Evolutionary conservation across 192 early-diverging fungal species (phyloP), one percentile per base, ranked within the genome.

Genomic region (Chytriomyces sp.): DNA sequence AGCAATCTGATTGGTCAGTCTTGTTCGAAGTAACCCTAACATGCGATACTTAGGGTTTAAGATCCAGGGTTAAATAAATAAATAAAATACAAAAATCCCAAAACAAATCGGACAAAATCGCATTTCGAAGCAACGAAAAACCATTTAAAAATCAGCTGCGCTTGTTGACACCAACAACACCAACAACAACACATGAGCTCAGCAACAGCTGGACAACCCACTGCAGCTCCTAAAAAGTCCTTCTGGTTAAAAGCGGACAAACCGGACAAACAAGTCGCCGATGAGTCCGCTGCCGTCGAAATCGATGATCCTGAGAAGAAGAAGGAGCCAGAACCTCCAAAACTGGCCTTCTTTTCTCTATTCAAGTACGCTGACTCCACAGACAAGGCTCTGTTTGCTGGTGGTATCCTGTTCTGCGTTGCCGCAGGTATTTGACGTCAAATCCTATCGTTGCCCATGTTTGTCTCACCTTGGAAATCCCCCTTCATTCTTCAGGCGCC

Each of bases 301-400:
- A 20, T 57, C 16, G 53, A 57, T 20, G 53, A 57, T 5, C 13
- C 20, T 5, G 53, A 57, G 53, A 16, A 50, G 16, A 59, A 50
- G 57, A 20, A 53, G 35, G 50, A 45, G 20, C 49, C 47, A 13
- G 48, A 68, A 45, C 69, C 69, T 16, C 69, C 69, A 35, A 50
- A 60, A 26, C 69, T 71, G 11, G 49, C 69, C 69, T 71, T 71
- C 69, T 71, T 71, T 57, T 71, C 69, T 20, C 69, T 71, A 9
- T 71, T 71, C 47, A 71, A 71, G 44, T 71, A 71, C 69, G 69
- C 69, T 16, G 69, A 71, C 45, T 8, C 20, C 8, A 57, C 16
- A 4, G 69, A 71, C 50, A 50, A 59, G 23, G n/a, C 44, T 20
- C 57, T 71, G 9, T 71, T 71, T 28, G 44, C 57, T 24, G 16